Evolutionary conservation across 1,139 yeast species (phyloP), one percentile per base, ranked within the genome.

Genomic region (Kodamaea arcana): DNA sequence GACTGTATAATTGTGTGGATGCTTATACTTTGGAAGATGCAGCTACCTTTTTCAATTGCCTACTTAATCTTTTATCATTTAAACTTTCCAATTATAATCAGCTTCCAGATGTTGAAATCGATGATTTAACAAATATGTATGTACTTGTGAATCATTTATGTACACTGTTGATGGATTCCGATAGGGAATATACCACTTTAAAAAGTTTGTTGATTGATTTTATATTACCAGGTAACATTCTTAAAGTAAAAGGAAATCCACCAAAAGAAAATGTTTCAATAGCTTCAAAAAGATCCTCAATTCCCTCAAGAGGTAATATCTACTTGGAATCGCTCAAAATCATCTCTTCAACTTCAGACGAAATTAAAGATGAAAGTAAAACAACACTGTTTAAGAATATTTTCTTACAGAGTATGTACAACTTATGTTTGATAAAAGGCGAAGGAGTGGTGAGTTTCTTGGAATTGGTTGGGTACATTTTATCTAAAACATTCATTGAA

Each of bases 401-500:
- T 18, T 45, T 55, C 9, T 30, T 56, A 3, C 47, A 46, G 15
- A 39, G 51, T 15, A 46, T 46, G 24, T 58, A 46, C 29, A 41
- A 45, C 28, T 35, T 50, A 21, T 42, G 53, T 24, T 48, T 47
- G 14, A 35, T 41, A 37, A 18, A 24, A 24, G 2, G 30, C 28
- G 13, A 26, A 16, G 11, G 27, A 27, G 12, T 58, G 2, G 14
- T 25, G 1, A 12, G 17, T 10, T 38, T 58, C 37, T 43, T 60
- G 22, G 52, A 52, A 15, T 37, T 54, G 14, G 50, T 56, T 3
- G 67, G 67, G 2, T 59, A 44, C 31, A 29, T 45, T 10, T 45
- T 52, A 30, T 44, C 52, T 10, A 42, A 43, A 28, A 35, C 33
- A 11, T 58, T 44, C 32, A 27, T 60, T 5, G 35, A 40, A 4